These are phyloP conservation scores for Globisporangium mamillatum DNA, from an alignment of 352 stramenopile genomes.

Conservation along the genomic window DNA sequence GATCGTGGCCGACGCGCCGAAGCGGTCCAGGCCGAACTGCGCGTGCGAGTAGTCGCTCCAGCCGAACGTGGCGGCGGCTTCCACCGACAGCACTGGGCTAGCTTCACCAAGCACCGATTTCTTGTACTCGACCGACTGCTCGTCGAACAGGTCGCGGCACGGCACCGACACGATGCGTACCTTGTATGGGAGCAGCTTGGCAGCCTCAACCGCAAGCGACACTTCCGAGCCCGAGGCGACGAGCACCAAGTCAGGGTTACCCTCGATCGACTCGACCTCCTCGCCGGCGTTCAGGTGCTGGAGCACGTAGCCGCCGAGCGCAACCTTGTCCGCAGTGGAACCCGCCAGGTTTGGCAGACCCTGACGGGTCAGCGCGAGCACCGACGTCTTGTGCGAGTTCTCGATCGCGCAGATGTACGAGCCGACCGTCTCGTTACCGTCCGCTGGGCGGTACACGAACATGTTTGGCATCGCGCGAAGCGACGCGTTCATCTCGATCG, in stretches of 20 bases:
- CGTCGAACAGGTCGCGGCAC: constrained; percentile 97
- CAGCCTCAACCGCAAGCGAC: constrained; percentile 92
- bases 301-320: constrained; percentile 89
- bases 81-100: constrained; percentile 94
- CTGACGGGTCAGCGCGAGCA: constrained; percentile 93
- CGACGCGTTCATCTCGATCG: constrained; percentile 97
- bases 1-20: constrained; percentile 87
- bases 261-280: constrained; percentile 63
- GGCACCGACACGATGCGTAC: constrained; percentile 97
- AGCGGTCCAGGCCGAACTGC: constrained; percentile 90
- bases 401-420: constrained; percentile 92
- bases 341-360: constrained; percentile 89
- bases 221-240: constrained; percentile 96
- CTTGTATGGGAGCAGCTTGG: constrained; percentile 85
- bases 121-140: constrained; percentile 96
- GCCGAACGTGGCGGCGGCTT: constrained; percentile 92
- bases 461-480: constrained; percentile 98
- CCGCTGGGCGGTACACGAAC: constrained; percentile 95
- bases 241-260: constrained; percentile 89
- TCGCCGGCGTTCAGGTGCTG: constrained; percentile 78
- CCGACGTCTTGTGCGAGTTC: constrained; percentile 85
- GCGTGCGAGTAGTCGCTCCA: constrained; percentile 96
- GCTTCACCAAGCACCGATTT: constrained; percentile 92
- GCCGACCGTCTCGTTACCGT: constrained; percentile 98
- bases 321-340: constrained; percentile 88